Percentiles rank a stretch among this genome's conserved stretches.
These are phyloP conservation scores for Aspergillus coremiiformis DNA, from an alignment of 495 filamentous ascomycete genomes.

Conservation along the genomic window DNA sequence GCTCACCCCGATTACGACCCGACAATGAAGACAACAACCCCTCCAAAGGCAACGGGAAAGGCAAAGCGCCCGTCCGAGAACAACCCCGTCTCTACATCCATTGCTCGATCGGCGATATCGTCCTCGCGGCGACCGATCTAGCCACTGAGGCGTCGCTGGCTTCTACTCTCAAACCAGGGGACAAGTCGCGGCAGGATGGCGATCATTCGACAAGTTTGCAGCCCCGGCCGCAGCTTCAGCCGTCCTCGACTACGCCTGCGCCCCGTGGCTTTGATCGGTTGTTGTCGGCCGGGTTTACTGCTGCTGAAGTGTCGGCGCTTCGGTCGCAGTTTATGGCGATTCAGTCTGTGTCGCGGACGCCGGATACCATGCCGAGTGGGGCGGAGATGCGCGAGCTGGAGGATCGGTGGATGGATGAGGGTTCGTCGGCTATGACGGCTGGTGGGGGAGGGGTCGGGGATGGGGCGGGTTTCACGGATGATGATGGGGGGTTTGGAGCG, in stretches of 20 bases:
- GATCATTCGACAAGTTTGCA: background rate
- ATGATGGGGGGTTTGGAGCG: conserved; percentile 42
- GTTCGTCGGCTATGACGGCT: conserved; percentile 38
- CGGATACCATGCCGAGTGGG: conserved; percentile 71
- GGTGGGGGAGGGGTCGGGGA: conserved; percentile 30
- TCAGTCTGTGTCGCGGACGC: conserved; percentile 68
- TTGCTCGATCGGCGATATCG: conserved; percentile 70
- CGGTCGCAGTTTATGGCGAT: conserved; percentile 79
- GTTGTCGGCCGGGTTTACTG: conserved; percentile 68
- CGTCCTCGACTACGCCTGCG: conserved; percentile 46
- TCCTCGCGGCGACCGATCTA: conserved; percentile 59
- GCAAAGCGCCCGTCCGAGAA: conserved; percentile 47
- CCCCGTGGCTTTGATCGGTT: conserved; percentile 87
- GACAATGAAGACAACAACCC: conserved; percentile 15
- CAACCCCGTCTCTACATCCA: conserved; percentile 66
- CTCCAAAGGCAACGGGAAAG: conserved; percentile 37
- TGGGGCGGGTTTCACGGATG: conserved; percentile 39
- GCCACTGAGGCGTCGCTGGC: conserved; percentile 54
- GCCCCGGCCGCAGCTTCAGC: conserved; percentile 2
- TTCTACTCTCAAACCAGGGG: conserved; percentile 19
- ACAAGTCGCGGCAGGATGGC: background rate
- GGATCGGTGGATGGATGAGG: conserved; percentile 87
- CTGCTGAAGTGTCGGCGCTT: conserved; percentile 71
- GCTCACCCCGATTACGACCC: conserved; percentile 19
- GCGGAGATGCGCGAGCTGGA: conserved; percentile 60